Evolutionary conservation across 1,284 basidiomycete species (phyloP), one percentile per base, ranked within the genome.

Genomic region (Mycena sp.): DNA sequence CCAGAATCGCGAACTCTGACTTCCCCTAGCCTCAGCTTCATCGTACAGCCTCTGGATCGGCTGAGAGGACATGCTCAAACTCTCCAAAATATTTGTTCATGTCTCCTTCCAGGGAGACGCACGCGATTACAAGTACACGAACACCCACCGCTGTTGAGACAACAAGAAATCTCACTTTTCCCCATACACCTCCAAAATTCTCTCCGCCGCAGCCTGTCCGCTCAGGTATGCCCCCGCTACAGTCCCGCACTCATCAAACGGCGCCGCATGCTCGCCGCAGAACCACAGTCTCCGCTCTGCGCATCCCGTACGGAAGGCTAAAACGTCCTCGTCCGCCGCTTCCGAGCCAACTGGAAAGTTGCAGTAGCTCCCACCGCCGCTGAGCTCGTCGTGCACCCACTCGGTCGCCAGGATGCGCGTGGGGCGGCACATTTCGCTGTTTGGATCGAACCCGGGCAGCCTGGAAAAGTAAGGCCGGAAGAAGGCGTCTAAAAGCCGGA

Each of bases 171-270:
- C 26, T 58, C 56, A 50, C 1, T 16, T n/a, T 21, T 21, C 52
- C 25, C 35, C 45, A 51, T 59, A 64, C 32, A 35, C 51, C 45
- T 53, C 41, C 30, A 53, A 44, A 45, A 64, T 43, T 30, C 43
- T 65, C 58, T 60, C 63, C n/a, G 48, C 63, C n/a, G 63, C 63
- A 21, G 21, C 3, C 38, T 65, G 63, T 26, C 63, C 63, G 19
- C 63, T 65, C 41, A 65, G 40, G 25, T 65, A 65, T 10, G 63
- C 63, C 6, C 63, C 63, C 35, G 63, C 63, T 10, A 65, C 63
- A 19, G 63, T 65, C 54, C 63, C 63, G 26, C 63, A 65, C 38
- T 65, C 63, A 1, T 65, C 63, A 58, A 65, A 65, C 35, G 63
- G 63, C 26, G 58, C 53, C 26, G 63, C 63, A 38, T 65, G 63